Evolutionary conservation across 1,139 yeast species (phyloP), one percentile per base, ranked within the genome.

Genomic region (Debaryomyces subglobosus): DNA sequence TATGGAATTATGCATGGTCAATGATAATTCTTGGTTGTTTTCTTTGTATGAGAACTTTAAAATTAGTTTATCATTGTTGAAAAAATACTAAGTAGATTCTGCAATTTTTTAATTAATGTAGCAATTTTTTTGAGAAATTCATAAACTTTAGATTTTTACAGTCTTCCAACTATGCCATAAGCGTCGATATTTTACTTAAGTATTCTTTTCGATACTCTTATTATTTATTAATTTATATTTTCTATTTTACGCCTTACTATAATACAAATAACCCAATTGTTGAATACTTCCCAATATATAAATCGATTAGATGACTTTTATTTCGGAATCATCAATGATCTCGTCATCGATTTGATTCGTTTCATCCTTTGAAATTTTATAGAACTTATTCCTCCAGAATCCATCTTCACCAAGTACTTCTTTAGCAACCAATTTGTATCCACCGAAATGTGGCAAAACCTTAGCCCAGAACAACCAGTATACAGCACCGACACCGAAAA

Each of bases 381-480:
- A 70, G 56, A 86, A 73, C 61, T 80, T 76, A 54, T 82, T 82
- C 65, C 87, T 82, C 86, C 90, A 84, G 77, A 86, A 86, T 1
- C 95, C 95, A 57, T 79, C 84, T 27, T 81, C 86, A 44, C 89
- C 91, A 46, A 85, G 64, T 8, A 84, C 78, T 59, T 84, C 86
- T 56, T 77, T 78, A 12, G 77, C 72, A n/a, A 72, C 80, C 55
- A 89, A 70, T 34, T 68, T 69, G 69, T 88, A 88, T 13, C 82
- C 79, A 35, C 86, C 82, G 37, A 79, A 47, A 51, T 64, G 63
- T 34, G 96, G 96, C 53, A 86, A 64, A 1, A 86, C 48, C 53
- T 70, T 70, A 42, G 83, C 78, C 89, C 92, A 86, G 15, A 85
- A 65, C 7, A 83, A 52, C 89, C 92, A 89, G 69, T 88, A 89